Evolutionary conservation across 768 basidiomycete genomes (phyloP).

Genomic region (Kondoa subrosea): DNA sequence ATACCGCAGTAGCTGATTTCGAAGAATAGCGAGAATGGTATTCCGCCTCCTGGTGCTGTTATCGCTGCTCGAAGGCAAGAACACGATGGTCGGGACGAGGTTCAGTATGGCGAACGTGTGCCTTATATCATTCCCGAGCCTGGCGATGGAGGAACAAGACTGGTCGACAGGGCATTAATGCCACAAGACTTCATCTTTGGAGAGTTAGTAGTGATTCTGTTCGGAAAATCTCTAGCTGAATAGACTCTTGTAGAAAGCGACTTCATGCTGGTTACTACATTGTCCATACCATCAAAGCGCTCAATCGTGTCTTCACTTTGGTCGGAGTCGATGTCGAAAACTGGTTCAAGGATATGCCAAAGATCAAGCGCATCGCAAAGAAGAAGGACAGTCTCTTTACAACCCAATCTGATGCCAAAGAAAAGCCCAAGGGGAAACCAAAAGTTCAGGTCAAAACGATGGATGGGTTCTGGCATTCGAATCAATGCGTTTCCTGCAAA

Average conservation of each 20-base stretch:
- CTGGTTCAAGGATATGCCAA: conserved; percentile 64
- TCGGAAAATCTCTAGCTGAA: neutral
- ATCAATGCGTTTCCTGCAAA: conserved; percentile 16
- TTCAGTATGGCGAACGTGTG: conserved; percentile 82
- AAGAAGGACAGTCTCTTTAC: neutral
- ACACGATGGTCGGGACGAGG: conserved; percentile 60
- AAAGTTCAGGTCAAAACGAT: conserved; percentile 5
- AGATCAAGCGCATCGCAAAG: conserved; percentile 34
- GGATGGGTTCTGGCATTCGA: conserved; percentile 4
- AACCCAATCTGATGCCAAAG: conserved; percentile 16
- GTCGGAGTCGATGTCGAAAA: conserved; percentile 67
- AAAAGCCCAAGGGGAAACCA: conserved; percentile 3
- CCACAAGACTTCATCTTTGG: conserved; percentile 51
- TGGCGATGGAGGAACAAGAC: conserved; percentile 45
- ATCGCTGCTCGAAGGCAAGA: conserved; percentile 62
- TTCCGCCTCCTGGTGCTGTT: conserved; percentile 79
- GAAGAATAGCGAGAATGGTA: conserved; percentile 51
- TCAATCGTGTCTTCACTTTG: conserved; percentile 79
- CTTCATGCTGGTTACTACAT: conserved; percentile 88
- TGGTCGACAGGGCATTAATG: conserved; percentile 59
- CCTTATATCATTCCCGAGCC: conserved; percentile 64
- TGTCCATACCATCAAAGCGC: conserved; percentile 67
- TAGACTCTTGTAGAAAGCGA: conserved; percentile 23
- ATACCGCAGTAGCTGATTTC: neutral
- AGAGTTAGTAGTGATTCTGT: conserved; percentile 36